These are phyloP conservation scores for Flaveria ramosissima DNA, from an alignment of 129 eudicot genomes.

Conservation along the genomic window DNA sequence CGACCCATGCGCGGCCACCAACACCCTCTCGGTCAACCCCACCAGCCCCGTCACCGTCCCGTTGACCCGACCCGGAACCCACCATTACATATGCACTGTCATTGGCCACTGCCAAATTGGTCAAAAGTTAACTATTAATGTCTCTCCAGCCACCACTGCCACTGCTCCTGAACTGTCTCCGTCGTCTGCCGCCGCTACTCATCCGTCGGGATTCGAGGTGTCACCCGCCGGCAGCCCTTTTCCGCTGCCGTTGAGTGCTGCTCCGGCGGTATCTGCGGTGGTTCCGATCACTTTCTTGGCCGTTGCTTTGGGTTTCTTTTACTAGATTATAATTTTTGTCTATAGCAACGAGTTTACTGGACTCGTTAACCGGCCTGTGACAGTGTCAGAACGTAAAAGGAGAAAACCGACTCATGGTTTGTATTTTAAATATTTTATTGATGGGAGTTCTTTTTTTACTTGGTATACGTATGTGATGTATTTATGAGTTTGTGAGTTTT, in stretches of 20 bases:
- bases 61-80: conserved; percentile 42
- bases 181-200: conserved; percentile 24
- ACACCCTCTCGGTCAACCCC: conserved; percentile 43
- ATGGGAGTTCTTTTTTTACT: not conserved
- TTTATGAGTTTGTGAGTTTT: not conserved
- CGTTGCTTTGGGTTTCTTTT: conserved; percentile 37
- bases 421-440: no score
- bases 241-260: conserved; percentile 19
- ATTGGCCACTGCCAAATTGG: conserved; percentile 51
- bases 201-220: conserved; percentile 14
- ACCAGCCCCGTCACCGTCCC: conserved; percentile 50
- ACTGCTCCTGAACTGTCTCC: conserved; percentile 24
- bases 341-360: no score
- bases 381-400: no score
- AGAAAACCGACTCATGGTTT: no score
- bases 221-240: conserved; percentile 31
- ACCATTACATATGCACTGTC: conserved; percentile 56
- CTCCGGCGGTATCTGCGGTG: conserved; percentile 12
- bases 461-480: not conserved
- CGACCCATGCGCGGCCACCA: conserved; percentile 51
- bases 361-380: no score
- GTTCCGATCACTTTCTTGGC: conserved; percentile 45
- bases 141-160: conserved; percentile 34
- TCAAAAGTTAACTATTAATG: conserved; percentile 60
- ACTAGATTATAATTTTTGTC: conserved; percentile 18